These are phyloP conservation scores for Theobroma grandiflorum DNA, from an alignment of 441 rosid species.

Conservation along the genomic window DNA sequence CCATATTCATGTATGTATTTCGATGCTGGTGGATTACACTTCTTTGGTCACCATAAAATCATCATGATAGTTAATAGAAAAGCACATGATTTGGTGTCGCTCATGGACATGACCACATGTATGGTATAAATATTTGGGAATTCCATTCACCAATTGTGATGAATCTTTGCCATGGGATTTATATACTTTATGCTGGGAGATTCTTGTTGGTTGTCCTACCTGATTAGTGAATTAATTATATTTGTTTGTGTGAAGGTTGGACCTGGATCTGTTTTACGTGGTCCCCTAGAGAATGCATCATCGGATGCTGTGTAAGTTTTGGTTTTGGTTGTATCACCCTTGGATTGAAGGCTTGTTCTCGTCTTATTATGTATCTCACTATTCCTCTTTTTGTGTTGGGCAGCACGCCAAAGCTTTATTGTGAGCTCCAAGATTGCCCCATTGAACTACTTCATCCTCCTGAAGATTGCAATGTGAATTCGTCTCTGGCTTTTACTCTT, in stretches of 20 bases:
- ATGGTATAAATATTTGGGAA: background rate
- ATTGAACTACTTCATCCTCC: slow-evolving; percentile 91
- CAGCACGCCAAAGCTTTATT: slow-evolving; percentile 91
- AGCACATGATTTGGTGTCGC: background rate
- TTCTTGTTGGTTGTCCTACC: slow-evolving; percentile 5
- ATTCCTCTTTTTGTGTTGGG: slow-evolving; percentile 30
- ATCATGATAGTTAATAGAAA: background rate
- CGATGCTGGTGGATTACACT: background rate
- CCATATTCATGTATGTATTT: background rate
- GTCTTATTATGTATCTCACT: slow-evolving; percentile 18
- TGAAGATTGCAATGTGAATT: slow-evolving; percentile 99
- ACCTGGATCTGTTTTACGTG: slow-evolving; percentile 89
- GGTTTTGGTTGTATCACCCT: slow-evolving; percentile 24
- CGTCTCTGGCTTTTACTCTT: slow-evolving; percentile 94
- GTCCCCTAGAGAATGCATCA: slow-evolving; percentile 88
- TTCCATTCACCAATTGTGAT: background rate
- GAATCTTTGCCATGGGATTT: slow-evolving; percentile 8
- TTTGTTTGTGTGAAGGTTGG: slow-evolving; percentile 73
- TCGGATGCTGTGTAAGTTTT: slow-evolving; percentile 84
- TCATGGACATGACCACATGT: background rate
- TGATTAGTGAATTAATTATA: slow-evolving; percentile 8
- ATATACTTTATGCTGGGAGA: slow-evolving; percentile 8
- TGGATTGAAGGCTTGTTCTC: slow-evolving; percentile 12
- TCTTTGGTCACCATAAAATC: background rate
- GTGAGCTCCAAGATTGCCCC: slow-evolving; percentile 86